Evolutionary conservation across 139 green algal genomes (phyloP), one percentile per base, ranked within the genome.

Genomic region (Picochlorum sp.): DNA sequence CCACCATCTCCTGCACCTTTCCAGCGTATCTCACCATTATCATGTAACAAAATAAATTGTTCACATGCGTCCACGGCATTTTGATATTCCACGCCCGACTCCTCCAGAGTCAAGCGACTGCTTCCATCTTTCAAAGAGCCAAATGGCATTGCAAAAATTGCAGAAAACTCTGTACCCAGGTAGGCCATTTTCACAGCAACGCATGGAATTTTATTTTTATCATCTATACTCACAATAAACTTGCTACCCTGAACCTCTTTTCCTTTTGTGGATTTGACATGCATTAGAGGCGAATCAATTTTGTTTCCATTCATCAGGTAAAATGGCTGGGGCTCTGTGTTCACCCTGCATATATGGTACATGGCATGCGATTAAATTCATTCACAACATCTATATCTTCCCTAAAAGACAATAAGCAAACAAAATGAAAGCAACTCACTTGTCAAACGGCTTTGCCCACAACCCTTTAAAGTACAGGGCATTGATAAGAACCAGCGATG

Each of bases 391-490:
- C 18, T 25, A 47, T 47, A 47, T 47, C 18, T 47, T 18, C 39
- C 18, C 18, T 47, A 18, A 47, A 25, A 47, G 18, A 47, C 18
- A 18, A 25, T 47, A 47, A 47, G 39, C 18, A 47, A 47, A 47
- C 18, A 47, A 25, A 47, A 25, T 50, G 35, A n/a, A n/a, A n/a
- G n/a, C n/a, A n/a, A n/a, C n/a, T n/a, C n/a, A 63, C 51, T 73
- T 69, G 3, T 64, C 58, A n/a, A 73, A 73, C 14, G 18, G 37
- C 16, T 52, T n/a, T 35, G 33, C 20, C 66, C 66, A 73, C 2
- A 65, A 25, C 2, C 66, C 66, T 30, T 73, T 73, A 58, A 73
- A 73, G 29, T 73, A 73, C 8, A 73, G 22, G 5, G 66, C 66
- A 33, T 73, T 73, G 31, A 73, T 28, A 5, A 73, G 51, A 20